Evolutionary conservation across 2,329 filamentous ascomycete species (phyloP).

Genomic region (Colletotrichum sp.): DNA sequence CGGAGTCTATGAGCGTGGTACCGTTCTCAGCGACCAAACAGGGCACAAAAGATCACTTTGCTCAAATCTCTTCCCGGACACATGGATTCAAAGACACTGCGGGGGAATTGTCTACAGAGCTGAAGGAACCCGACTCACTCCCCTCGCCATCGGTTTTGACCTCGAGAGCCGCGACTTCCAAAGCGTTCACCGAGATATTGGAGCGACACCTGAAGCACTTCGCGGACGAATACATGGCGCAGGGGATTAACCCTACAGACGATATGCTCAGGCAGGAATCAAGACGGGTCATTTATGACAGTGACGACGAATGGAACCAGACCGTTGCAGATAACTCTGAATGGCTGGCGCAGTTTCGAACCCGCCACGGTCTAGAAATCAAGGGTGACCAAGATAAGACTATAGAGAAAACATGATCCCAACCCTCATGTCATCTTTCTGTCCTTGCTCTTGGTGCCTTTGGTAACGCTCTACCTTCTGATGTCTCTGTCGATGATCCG

Average conservation of each 20-base stretch:
- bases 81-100: background rate
- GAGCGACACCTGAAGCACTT: slow-evolving; percentile 1
- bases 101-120: background rate
- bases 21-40: slow-evolving; percentile 31
- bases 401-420: background rate
- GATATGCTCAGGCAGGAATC: slow-evolving; percentile 31
- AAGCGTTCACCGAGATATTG: background rate
- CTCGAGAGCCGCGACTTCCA: slow-evolving; percentile 1
- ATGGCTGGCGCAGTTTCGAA: slow-evolving; percentile 29
- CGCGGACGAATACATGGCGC: background rate
- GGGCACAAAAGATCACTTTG: slow-evolving; percentile 24
- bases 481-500: slow-evolving; percentile 30
- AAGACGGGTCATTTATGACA: slow-evolving; percentile 28
- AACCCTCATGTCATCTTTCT: background rate
- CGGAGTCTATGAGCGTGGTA: slow-evolving; percentile 24
- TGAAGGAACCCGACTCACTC: background rate
- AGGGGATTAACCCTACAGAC: slow-evolving; percentile 19
- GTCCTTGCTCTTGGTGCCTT: background rate
- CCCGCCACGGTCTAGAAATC: background rate
- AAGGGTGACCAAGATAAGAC: background rate
- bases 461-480: background rate
- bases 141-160: background rate
- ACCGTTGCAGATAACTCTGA: slow-evolving; percentile 31
- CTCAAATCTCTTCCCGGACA: slow-evolving; percentile 16
- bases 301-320: slow-evolving; percentile 28